Evolutionary conservation across 768 basidiomycete species (phyloP).

Genomic region (Coprinopsis sp.): DNA sequence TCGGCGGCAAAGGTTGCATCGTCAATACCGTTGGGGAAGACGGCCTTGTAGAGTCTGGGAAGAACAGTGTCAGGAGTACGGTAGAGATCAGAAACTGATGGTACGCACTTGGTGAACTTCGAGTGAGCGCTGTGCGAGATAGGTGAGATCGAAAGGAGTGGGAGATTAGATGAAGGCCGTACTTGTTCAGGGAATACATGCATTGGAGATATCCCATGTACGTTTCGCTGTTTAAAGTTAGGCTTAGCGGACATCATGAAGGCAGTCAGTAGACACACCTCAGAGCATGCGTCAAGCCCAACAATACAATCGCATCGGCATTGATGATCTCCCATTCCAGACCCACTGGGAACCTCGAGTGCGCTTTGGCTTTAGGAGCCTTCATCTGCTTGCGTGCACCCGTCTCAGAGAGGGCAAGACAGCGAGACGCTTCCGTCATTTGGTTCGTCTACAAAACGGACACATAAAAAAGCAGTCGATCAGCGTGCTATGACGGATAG

Average conservation of each 20-base stretch:
- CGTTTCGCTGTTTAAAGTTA: conserved; percentile 48
- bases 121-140: conserved; percentile 53
- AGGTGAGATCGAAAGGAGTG: neutral
- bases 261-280: conserved; percentile 40
- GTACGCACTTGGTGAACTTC: conserved; percentile 62
- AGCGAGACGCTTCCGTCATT: conserved; percentile 58
- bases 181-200: conserved; percentile 62
- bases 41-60: conserved; percentile 57
- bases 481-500: too few species aligned
- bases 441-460: conserved; percentile 48
- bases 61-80: conserved; percentile 1
- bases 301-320: conserved; percentile 66
- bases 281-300: conserved; percentile 67
- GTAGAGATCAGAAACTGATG: neutral
- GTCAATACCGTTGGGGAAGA: conserved; percentile 61
- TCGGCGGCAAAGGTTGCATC: conserved; percentile 25
- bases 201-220: conserved; percentile 79
- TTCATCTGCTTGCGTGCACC: conserved; percentile 51
- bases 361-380: conserved; percentile 25
- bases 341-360: conserved; percentile 48
- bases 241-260: neutral
- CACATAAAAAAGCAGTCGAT: too few species aligned
- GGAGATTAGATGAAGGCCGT: conserved; percentile 13
- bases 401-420: conserved; percentile 55
- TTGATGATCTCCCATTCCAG: conserved; percentile 75